These are phyloP conservation scores for Lanmaoa rubissima DNA, from an alignment of 768 basidiomycete genomes.

Conservation along the genomic window DNA sequence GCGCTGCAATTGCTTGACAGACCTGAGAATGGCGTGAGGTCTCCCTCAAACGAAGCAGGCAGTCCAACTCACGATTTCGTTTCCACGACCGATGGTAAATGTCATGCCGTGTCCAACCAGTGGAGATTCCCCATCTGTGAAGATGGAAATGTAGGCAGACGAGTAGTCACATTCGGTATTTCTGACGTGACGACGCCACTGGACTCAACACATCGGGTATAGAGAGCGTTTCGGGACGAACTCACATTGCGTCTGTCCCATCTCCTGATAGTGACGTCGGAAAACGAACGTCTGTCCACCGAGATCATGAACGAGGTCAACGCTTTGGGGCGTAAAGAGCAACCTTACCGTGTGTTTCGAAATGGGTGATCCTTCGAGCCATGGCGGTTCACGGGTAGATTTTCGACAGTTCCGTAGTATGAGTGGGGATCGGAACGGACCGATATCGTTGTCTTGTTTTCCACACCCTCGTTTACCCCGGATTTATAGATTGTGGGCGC, in stretches of 20 bases:
- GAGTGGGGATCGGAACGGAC: background rate
- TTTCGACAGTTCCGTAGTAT: background rate
- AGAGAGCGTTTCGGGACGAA: background rate
- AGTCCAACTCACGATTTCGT: slow-evolving; percentile 68
- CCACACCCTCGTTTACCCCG: background rate
- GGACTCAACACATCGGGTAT: background rate
- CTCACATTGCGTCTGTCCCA: slow-evolving; percentile 90
- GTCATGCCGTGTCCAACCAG: slow-evolving; percentile 93
- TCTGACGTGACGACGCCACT: slow-evolving; percentile 41
- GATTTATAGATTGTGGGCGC: background rate
- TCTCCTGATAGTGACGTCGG: slow-evolving; percentile 90
- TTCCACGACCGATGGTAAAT: slow-evolving; percentile 92
- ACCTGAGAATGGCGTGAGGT: slow-evolving; percentile 45
- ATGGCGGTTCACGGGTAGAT: slow-evolving; percentile 7
- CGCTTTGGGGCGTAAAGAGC: background rate
- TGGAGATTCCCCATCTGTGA: slow-evolving; percentile 59
- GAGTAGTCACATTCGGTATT: slow-evolving; percentile 97
- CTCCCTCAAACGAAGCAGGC: background rate
- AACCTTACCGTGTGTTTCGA: slow-evolving; percentile 55
- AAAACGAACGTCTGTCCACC: slow-evolving; percentile 75
- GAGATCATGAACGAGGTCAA: background rate
- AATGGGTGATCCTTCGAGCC: slow-evolving; percentile 49
- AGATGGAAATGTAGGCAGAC: slow-evolving; percentile 82
- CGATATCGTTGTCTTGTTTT: background rate
- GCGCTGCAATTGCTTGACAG: slow-evolving; percentile 74